Percentiles rank a stretch among this genome's conserved stretches.
phyloP scores from a whole-genome alignment of 176 grass and related monocot species.

The Tillandsia fasciculata region DNA sequence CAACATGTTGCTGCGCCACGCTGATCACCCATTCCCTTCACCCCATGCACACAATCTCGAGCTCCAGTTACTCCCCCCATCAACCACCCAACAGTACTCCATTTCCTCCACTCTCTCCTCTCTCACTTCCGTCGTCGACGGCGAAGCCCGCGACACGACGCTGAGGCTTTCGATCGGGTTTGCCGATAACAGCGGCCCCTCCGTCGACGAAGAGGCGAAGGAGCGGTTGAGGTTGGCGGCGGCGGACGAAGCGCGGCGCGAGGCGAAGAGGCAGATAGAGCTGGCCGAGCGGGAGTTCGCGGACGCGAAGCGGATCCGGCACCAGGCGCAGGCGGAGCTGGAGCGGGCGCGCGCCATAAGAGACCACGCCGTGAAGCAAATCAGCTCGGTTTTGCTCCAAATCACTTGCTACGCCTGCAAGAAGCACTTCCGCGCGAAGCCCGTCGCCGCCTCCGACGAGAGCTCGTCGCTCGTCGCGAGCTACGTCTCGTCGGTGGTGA shows the following conservation, averaged over 20 bases:
- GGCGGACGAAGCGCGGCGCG: constrained; percentile 41
- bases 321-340: constrained; percentile 68
- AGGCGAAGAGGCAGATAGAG: constrained; percentile 62
- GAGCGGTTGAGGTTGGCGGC: constrained; percentile 39
- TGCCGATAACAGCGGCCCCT: no score
- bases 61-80: constrained; percentile 65
- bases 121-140: background rate
- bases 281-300: constrained; percentile 70
- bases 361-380: constrained; percentile 53
- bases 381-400: constrained; percentile 51
- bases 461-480: constrained; percentile 50
- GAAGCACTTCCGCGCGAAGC: constrained; percentile 37
- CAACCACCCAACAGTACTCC: background rate
- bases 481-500: constrained; percentile 62
- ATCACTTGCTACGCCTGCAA: constrained; percentile 82
- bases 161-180: no score
- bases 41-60: constrained; percentile 30
- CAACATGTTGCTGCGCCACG: background rate
- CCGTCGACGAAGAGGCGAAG: constrained; percentile 14
- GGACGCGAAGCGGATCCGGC: constrained; percentile 46
- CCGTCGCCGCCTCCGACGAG: constrained; percentile 9
- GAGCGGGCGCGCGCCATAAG: constrained; percentile 49
- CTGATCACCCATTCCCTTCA: no score
- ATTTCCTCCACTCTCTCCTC: background rate
- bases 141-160: constrained; percentile 9